Percentiles rank a stretch among this genome's conserved stretches.
Conservation (phyloP, 768 basidiomycete genomes). For the Psilocybe subaeruginosa region DNA sequence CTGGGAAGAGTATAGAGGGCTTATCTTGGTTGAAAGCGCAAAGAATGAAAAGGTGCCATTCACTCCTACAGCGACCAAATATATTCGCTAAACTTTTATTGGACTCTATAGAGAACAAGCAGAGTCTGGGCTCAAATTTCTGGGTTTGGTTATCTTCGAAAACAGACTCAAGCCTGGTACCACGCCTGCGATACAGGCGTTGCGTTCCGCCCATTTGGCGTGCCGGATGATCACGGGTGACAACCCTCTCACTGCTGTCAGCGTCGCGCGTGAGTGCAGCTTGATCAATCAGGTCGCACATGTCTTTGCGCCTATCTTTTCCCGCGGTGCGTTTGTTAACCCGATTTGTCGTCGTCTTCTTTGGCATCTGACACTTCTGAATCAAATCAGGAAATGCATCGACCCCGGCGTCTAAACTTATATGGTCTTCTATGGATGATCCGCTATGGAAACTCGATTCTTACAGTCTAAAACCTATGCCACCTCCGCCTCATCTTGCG, state of each 20-base stretch:
- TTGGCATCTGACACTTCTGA: neutral
- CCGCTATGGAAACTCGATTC: conserved; percentile 80
- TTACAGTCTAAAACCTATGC: conserved; percentile 83
- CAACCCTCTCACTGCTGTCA: conserved; percentile 94
- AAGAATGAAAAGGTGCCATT: conserved; percentile 83
- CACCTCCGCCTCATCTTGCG: conserved; percentile 70
- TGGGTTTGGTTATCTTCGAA: conserved; percentile 96
- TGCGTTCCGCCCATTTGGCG: conserved; percentile 88
- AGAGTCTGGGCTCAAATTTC: conserved; percentile 86
- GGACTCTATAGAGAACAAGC: conserved; percentile 80
- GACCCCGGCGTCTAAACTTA: conserved; percentile 62
- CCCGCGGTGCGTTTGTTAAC: conserved; percentile 53
- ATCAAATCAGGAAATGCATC: conserved; percentile 50
- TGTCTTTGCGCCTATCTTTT: conserved; percentile 84
- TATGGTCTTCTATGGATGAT: conserved; percentile 95
- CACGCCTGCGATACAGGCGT: conserved; percentile 83
- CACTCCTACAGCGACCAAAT: conserved; percentile 19
- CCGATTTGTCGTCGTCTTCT: neutral
- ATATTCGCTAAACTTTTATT: conserved; percentile 1
- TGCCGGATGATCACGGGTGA: conserved; percentile 99
- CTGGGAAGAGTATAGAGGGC: conserved; percentile 92
- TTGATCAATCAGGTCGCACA: conserved; percentile 88
- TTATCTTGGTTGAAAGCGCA: conserved; percentile 98
- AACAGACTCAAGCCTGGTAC: conserved; percentile 96
- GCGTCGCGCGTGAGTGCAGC: conserved; percentile 93